Percentiles rank a stretch among this genome's conserved stretches.
Evolutionary conservation across 192 early-diverging fungal species (phyloP).

Genomic region (Linnemannia exigua): DNA sequence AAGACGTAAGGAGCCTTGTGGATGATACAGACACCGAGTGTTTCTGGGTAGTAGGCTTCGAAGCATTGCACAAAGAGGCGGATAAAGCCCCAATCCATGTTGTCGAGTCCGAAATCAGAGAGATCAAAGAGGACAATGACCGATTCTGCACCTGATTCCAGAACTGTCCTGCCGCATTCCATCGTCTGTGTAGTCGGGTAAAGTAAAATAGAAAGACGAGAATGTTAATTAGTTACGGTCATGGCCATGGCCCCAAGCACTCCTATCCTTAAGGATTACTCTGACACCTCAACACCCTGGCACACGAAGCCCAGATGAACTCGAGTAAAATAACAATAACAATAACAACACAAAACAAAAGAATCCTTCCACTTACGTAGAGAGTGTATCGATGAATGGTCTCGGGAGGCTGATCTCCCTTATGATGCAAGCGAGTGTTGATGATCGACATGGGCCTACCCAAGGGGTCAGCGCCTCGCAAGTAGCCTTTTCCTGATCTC

Average conservation of each 20-base stretch:
- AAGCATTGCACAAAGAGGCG: slow-evolving; percentile 85
- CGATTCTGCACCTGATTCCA: slow-evolving; percentile 71
- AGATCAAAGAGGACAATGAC: slow-evolving; percentile 86
- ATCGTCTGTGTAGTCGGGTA: slow-evolving; percentile 69
- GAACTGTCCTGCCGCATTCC: slow-evolving; percentile 71
- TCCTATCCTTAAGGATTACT: no score
- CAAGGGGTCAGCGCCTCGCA: slow-evolving; percentile 64
- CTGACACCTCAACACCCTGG: no score
- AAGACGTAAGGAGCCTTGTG: slow-evolving; percentile 94
- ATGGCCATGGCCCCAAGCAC: no score
- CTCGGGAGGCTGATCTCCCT: slow-evolving; percentile 72
- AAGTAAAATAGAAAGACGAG: neutral
- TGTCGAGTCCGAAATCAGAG: slow-evolving; percentile 81
- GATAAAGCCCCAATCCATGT: slow-evolving; percentile 73
- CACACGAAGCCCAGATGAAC: neutral
- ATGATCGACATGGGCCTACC: slow-evolving; percentile 63
- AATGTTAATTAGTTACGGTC: slow-evolving; percentile 23
- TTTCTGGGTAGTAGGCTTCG: slow-evolving; percentile 94
- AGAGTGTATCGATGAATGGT: slow-evolving; percentile 76
- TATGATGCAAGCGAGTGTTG: slow-evolving; percentile 66
- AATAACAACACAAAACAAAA: no score
- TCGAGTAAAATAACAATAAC: neutral
- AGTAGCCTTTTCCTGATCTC: slow-evolving; percentile 61
- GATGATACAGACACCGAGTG: slow-evolving; percentile 83
- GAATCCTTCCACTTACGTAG: slow-evolving; percentile 64